Percentiles rank a stretch among this genome's conserved stretches.
Conservation (phyloP, 2,329 filamentous ascomycete species). For the Stemphylium vesicarium region DNA sequence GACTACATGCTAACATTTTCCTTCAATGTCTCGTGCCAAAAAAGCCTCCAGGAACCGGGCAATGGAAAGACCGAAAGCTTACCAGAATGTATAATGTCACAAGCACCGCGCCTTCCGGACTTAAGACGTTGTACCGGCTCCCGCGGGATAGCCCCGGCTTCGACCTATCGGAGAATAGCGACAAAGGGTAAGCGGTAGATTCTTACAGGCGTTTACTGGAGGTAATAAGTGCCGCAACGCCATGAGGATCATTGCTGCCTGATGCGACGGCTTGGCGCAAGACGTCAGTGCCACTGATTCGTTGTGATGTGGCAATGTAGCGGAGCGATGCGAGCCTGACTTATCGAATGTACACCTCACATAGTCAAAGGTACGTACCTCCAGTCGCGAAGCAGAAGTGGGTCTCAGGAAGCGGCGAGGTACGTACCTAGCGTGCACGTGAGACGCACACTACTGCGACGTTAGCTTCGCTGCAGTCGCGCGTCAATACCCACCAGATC, state of each 20-base stretch:
- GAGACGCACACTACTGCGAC: slow-evolving; percentile 13
- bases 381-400: slow-evolving; percentile 13
- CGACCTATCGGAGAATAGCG: slow-evolving; percentile 11
- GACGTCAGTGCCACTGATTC: background rate
- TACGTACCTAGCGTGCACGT: slow-evolving; percentile 23
- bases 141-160: slow-evolving; percentile 5
- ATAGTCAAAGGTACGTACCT: slow-evolving; percentile 4
- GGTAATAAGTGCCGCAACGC: slow-evolving; percentile 5
- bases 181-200: slow-evolving; percentile 6
- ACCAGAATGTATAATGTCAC: slow-evolving; percentile 16
- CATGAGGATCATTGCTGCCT: background rate
- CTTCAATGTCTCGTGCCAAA: slow-evolving; percentile 1
- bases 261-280: background rate
- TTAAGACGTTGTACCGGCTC: slow-evolving; percentile 12
- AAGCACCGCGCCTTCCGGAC: slow-evolving; percentile 11
- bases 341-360: background rate
- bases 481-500: slow-evolving; percentile 6
- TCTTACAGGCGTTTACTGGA: background rate
- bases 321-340: slow-evolving; percentile 3
- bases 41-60: slow-evolving; percentile 16
- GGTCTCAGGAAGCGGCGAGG: slow-evolving; percentile 19
- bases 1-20: background rate
- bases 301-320: background rate
- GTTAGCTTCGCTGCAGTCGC: slow-evolving; percentile 14
- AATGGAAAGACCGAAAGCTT: slow-evolving; percentile 20